Evolutionary conservation across 2,329 filamentous ascomycete species (phyloP).

Genomic region (Penicillium hordei): DNA sequence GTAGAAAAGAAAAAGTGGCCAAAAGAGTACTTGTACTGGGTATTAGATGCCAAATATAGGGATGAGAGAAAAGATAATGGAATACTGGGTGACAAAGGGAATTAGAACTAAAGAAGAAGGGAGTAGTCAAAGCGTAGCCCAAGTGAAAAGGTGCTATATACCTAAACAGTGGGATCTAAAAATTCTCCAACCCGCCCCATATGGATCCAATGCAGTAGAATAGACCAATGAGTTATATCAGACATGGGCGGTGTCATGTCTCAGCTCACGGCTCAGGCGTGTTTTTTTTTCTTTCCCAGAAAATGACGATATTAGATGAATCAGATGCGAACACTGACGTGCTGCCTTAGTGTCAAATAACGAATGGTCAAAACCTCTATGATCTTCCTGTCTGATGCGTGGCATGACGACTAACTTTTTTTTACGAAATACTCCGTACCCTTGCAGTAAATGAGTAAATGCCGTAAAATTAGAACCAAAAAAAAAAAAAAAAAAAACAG

Average conservation of each 20-base stretch:
- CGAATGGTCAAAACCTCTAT: not conserved
- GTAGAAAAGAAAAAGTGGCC: not conserved
- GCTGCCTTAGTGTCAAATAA: slow-evolving; percentile 16
- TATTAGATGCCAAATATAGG: slow-evolving; percentile 2
- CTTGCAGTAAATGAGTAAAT: not conserved
- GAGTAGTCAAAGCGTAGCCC: not conserved
- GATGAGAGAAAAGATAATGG: slow-evolving; percentile 1
- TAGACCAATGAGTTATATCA: slow-evolving; percentile 14
- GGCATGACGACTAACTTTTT: slow-evolving; percentile 1
- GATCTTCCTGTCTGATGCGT: slow-evolving; percentile 3
- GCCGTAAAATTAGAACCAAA: not conserved
- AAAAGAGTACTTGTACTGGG: not conserved
- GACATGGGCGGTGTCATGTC: slow-evolving; percentile 21
- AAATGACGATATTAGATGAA: slow-evolving; percentile 18
- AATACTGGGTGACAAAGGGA: slow-evolving; percentile 6
- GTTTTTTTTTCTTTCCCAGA: slow-evolving; percentile 6
- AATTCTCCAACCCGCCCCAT: slow-evolving; percentile 10
- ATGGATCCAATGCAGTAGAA: not conserved
- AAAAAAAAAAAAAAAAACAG: not conserved
- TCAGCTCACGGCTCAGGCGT: slow-evolving; percentile 19
- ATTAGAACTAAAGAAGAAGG: not conserved
- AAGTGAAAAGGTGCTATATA: slow-evolving; percentile 13
- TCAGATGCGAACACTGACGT: slow-evolving; percentile 19
- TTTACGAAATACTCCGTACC: not conserved
- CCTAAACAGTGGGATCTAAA: slow-evolving; percentile 9